Percentiles rank a stretch among this genome's conserved stretches.
Conservation (phyloP, 2,329 filamentous ascomycete species). For the Ilyonectria robusta region DNA sequence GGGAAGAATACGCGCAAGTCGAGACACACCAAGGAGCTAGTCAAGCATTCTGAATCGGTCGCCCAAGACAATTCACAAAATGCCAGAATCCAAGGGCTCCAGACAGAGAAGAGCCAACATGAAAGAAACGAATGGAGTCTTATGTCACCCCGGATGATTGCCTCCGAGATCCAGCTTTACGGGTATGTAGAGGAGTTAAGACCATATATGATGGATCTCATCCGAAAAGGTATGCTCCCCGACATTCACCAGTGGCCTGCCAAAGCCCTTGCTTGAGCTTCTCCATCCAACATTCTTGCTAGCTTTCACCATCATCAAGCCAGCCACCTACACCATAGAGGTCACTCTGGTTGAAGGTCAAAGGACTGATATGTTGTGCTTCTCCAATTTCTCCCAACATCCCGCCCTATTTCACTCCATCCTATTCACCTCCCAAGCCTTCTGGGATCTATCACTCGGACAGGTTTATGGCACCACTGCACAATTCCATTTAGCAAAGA, state of each 20-base stretch:
- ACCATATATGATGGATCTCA: conserved; percentile 31
- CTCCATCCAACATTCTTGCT: not conserved
- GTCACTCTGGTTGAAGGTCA: conserved; percentile 24
- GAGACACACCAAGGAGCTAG: conserved; percentile 18
- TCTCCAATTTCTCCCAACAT: conserved; percentile 34
- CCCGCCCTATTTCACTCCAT: conserved; percentile 45
- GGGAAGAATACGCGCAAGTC: conserved; percentile 43
- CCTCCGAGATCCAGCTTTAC: conserved; percentile 32
- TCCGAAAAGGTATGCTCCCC: conserved; percentile 25
- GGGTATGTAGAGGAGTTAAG: conserved; percentile 22
- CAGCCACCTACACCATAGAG: conserved; percentile 35
- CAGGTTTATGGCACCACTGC: conserved; percentile 25
- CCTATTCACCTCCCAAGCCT: conserved; percentile 43
- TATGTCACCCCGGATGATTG: conserved; percentile 20
- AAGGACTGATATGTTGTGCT: conserved; percentile 36
- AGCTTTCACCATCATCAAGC: conserved; percentile 40
- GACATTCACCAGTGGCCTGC: not conserved
- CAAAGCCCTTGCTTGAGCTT: not conserved
- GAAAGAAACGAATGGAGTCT: conserved; percentile 13
- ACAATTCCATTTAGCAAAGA: conserved; percentile 37
- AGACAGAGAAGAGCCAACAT: not conserved
- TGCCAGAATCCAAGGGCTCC: not conserved
- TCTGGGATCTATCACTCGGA: conserved; percentile 33
- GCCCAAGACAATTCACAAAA: conserved; percentile 4
- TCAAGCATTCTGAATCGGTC: not conserved